Evolutionary conservation across 2,329 filamentous ascomycete species (phyloP).

Genomic region (Fusarium clavum): DNA sequence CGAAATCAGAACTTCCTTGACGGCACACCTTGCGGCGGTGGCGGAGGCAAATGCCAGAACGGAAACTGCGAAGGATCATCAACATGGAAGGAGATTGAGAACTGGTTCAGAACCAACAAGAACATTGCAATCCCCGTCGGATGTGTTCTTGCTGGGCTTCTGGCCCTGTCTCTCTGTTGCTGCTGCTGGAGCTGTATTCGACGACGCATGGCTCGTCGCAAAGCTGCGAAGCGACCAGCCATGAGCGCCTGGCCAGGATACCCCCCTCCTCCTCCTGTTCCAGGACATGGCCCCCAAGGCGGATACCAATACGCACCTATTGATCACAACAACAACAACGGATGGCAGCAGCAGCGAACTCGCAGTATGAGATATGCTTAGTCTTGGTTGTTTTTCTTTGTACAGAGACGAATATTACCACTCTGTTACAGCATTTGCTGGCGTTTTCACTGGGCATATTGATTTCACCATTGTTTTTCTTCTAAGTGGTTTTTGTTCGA

Average conservation of each 20-base stretch:
- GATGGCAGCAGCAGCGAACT: slow-evolving; percentile 34
- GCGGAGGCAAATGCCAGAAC: slow-evolving; percentile 82
- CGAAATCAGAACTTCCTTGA: slow-evolving; percentile 95
- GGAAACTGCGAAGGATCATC: slow-evolving; percentile 80
- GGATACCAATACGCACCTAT: slow-evolving; percentile 41
- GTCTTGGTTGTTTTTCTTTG: neutral
- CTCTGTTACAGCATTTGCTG: slow-evolving; percentile 35
- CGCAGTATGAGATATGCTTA: slow-evolving; percentile 50
- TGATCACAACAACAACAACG: slow-evolving; percentile 29
- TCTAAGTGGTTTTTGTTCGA: neutral
- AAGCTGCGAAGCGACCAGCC: slow-evolving; percentile 42
- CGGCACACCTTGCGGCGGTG: slow-evolving; percentile 84
- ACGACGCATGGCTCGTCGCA: slow-evolving; percentile 42
- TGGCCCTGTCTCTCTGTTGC: slow-evolving; percentile 75
- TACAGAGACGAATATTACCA: neutral
- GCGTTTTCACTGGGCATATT: slow-evolving; percentile 36
- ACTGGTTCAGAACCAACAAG: slow-evolving; percentile 83
- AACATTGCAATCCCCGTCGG: slow-evolving; percentile 84
- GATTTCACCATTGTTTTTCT: slow-evolving; percentile 6
- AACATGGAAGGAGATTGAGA: slow-evolving; percentile 74
- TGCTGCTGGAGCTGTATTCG: slow-evolving; percentile 69
- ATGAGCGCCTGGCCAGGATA: slow-evolving; percentile 46
- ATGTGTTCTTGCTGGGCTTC: slow-evolving; percentile 75
- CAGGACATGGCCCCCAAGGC: slow-evolving; percentile 17
- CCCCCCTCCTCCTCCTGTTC: slow-evolving; percentile 6